Base-by-base conservation (phyloP, 345 rosid genomes). In the Hibiscus mutabilis region DNA sequence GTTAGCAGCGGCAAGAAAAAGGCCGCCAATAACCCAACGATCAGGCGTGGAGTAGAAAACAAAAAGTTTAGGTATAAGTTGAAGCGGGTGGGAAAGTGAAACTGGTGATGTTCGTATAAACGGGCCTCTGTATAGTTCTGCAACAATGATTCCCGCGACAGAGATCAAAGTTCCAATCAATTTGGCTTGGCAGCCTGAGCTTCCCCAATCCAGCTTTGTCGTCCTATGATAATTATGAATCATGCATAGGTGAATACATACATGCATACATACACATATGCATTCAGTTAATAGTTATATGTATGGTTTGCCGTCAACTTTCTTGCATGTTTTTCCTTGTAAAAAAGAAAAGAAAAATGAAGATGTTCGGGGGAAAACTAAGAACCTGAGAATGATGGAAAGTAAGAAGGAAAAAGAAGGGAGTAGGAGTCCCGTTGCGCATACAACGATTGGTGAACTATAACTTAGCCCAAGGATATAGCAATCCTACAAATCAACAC, bases 381-480 rank as follows among this genome's bases (percentile, higher is more conserved):
- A 59, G 70, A 70, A 87, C 94, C 98, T 85, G 77, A 82, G 83
- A 25, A 87, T 2, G 70, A 85, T 35, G 35, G 87, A 78, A 65
- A 92, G 69, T 56, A 92, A 29, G 85, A 90, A 90, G 68, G 91
- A 86, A 75, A 88, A 74, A 15, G 91, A 73, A 47, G 96, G 96
- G 49, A 81, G 66, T 71, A 84, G 71, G 60, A 86, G 88, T 61
- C 95, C 96, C 95, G 89, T 90, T 72, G 87, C 89, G 59, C 96
- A 90, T 15, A 86, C 95, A 44, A 87, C 89, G 15, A 88, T 85
- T 0, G 96, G 96, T 9, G 96, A 90, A 77, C 93, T 87, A 71
- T 82, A 83, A 68, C 79, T 79, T 62, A 92, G 79, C 62, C 95
- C 95, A 52, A 90, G 64, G 76, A 74, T 27, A 90, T 27, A 46